phyloP scores from a whole-genome alignment of 257 asterid genomes.

The Solanum bukasovii region DNA sequence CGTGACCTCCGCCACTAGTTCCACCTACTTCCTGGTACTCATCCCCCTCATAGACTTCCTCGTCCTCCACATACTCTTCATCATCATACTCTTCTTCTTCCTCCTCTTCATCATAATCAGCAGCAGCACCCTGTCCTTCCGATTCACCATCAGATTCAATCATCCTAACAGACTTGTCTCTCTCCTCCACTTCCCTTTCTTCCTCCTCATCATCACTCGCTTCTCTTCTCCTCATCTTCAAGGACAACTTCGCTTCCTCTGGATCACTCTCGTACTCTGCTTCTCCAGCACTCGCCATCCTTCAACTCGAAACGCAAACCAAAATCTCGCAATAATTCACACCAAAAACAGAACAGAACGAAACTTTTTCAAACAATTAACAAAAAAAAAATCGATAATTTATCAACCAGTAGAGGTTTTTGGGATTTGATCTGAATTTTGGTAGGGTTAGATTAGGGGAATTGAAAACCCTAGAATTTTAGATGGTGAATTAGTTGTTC shows the following conservation, averaged over 20 bases:
- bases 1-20: background rate
- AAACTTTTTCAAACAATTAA: background rate
- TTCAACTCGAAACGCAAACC: constrained; percentile 6
- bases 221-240: constrained; percentile 83
- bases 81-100: constrained; percentile 11
- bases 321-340: background rate
- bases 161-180: constrained; percentile 22
- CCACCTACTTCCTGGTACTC: constrained; percentile 14
- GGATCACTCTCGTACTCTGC: constrained; percentile 93
- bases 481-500: background rate
- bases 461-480: constrained; percentile 8
- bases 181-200: constrained; percentile 13
- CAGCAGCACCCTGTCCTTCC: constrained; percentile 57
- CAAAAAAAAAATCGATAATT: background rate
- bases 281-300: constrained; percentile 29
- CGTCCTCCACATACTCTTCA: constrained; percentile 43
- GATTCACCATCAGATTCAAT: constrained; percentile 71
- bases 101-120: constrained; percentile 37
- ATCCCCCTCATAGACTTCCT: constrained; percentile 21
- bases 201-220: constrained; percentile 91
- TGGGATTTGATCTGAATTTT: background rate
- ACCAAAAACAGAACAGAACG: background rate
- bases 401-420: background rate
- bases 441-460: background rate
- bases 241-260: constrained; percentile 77